phyloP scores from a whole-genome alignment of 169 alveolate species.

The Eimeria praecox region DNA sequence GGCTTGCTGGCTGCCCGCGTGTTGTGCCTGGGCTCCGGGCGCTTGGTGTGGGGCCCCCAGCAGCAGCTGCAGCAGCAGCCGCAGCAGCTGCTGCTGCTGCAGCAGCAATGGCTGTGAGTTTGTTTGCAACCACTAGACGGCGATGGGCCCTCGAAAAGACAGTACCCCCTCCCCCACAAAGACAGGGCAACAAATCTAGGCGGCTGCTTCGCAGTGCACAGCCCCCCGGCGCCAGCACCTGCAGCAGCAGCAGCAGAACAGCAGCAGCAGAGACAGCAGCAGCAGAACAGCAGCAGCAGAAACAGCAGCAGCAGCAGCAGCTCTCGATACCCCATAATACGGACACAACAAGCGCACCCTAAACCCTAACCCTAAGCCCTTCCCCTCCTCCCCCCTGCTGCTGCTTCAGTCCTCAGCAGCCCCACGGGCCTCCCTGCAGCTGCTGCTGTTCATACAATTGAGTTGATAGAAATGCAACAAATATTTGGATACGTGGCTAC shows the following conservation, averaged over 20 bases:
- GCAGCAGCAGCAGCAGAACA: background rate
- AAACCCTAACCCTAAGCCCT: too few species aligned
- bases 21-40: background rate
- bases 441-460: background rate
- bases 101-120: slow-evolving; percentile 39
- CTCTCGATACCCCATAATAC: too few species aligned
- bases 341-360: background rate
- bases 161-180: slow-evolving; percentile 79
- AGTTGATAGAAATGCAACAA: too few species aligned
- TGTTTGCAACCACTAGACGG: slow-evolving; percentile 49
- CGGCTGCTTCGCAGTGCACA: slow-evolving; percentile 71
- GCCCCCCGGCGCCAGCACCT: slow-evolving; percentile 78
- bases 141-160: slow-evolving; percentile 52
- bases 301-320: background rate
- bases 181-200: slow-evolving; percentile 57
- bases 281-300: background rate
- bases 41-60: background rate
- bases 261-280: slow-evolving; percentile 8
- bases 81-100: slow-evolving; percentile 70
- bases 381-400: background rate
- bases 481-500: too few species aligned
- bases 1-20: slow-evolving; percentile 30
- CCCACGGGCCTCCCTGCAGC: background rate
- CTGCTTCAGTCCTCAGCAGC: background rate
- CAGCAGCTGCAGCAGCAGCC: slow-evolving; percentile 37